Conservation (phyloP, 192 early-diverging fungal genomes). For the Diversispora eburnea region DNA sequence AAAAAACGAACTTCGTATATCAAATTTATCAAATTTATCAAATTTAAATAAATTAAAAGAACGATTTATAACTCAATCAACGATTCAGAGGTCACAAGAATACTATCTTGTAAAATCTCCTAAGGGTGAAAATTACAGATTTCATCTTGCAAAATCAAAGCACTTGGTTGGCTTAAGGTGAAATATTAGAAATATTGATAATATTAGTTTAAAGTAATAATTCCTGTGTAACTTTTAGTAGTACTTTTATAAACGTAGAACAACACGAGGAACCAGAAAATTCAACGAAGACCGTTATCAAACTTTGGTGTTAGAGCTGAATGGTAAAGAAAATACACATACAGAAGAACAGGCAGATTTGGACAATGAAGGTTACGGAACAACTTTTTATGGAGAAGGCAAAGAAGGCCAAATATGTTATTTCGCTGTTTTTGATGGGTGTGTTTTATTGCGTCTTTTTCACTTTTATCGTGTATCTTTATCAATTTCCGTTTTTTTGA, state of each 20-base stretch:
- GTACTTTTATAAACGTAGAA: constrained; percentile 28
- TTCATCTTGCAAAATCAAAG: constrained; percentile 42
- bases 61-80: neutral
- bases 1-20: too few species aligned
- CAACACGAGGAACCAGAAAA: constrained; percentile 51
- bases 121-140: constrained; percentile 38
- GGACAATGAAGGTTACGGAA: neutral
- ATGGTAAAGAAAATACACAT: neutral
- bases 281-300: constrained; percentile 56
- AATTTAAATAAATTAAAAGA: too few species aligned
- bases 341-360: constrained; percentile 26
- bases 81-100: constrained; percentile 14
- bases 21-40: too few species aligned
- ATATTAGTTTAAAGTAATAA: neutral
- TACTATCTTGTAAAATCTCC: constrained; percentile 22
- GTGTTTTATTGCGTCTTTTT: neutral
- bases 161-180: constrained; percentile 47
- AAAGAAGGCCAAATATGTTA: constrained; percentile 42
- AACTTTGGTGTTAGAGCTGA: constrained; percentile 40
- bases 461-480: neutral
- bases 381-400: constrained; percentile 18
- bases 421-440: constrained; percentile 61
- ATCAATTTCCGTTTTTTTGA: neutral
- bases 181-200: neutral
- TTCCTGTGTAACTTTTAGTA: neutral